phyloP scores from a whole-genome alignment of 1,284 basidiomycete species.

The Austroboletus novae-zelandiae region DNA sequence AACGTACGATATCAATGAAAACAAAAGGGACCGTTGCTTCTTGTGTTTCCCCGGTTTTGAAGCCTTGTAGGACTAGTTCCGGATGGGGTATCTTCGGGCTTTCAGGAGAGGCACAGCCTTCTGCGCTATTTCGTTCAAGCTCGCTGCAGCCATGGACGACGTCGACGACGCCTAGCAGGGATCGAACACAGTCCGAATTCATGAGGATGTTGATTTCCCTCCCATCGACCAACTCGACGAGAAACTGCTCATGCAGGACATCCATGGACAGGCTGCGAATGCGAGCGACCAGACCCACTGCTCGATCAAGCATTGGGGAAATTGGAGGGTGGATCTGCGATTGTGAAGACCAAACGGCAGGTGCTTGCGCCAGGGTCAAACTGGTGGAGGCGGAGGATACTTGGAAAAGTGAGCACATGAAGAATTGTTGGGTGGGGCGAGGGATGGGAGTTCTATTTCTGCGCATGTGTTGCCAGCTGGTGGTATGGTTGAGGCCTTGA shows the following conservation, averaged over 20 bases:
- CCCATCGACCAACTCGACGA: too few species aligned
- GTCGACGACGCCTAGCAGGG: conserved; percentile 48
- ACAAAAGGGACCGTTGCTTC: conserved; percentile 63
- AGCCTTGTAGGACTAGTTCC: conserved; percentile 12
- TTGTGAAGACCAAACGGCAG: conserved; percentile 54
- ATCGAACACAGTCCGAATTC: conserved; percentile 39
- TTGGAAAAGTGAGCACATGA: too few species aligned
- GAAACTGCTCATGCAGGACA: conserved; percentile 43
- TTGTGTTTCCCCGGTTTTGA: conserved; percentile 42
- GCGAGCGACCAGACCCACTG: conserved; percentile 56
- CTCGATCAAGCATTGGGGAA: conserved; percentile 65
- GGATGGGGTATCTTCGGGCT: conserved; percentile 14
- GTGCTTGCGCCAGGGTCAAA: conserved; percentile 38
- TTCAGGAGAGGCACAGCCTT: conserved; percentile 19
- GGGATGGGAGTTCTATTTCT: too few species aligned
- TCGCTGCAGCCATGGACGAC: conserved; percentile 50
- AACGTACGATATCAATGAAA: conserved; percentile 62
- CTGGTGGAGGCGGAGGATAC: conserved; percentile 43
- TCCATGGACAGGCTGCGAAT: conserved; percentile 64
- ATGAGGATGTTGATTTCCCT: conserved; percentile 40
- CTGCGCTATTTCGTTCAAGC: conserved; percentile 31
- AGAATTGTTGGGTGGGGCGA: too few species aligned
- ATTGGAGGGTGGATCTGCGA: conserved; percentile 40
- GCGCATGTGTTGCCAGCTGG: too few species aligned
- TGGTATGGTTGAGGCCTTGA: too few species aligned